Percentiles rank a stretch among this genome's conserved stretches.
Conservation (phyloP, 164 flowering plant species). For the Magnolia changhungtana region DNA sequence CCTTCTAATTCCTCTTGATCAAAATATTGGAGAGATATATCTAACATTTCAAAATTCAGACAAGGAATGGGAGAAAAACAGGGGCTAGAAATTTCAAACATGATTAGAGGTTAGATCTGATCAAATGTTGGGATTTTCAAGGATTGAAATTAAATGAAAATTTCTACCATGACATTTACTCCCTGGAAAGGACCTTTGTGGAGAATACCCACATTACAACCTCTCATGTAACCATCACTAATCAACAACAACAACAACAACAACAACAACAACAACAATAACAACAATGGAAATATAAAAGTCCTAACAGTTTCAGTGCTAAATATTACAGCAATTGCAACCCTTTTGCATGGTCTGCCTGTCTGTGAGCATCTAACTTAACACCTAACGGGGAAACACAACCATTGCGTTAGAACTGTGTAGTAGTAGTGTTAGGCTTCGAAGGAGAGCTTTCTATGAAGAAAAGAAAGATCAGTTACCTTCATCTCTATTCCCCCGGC, state of each 20-base stretch:
- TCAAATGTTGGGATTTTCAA: not conserved
- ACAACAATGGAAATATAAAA: not conserved
- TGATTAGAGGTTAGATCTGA: not conserved
- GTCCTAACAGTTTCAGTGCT: not conserved
- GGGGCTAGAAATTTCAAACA: not conserved
- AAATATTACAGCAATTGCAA: conserved; percentile 2
- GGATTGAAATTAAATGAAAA: not conserved
- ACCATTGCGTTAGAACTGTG: not conserved
- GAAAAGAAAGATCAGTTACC: conserved; percentile 3
- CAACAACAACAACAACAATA: not conserved
- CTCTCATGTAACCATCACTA: not conserved
- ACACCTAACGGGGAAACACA: not conserved
- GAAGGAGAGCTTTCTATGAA: not conserved
- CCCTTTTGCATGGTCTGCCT: conserved; percentile 1
- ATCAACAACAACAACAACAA: not conserved
- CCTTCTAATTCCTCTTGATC: no score
- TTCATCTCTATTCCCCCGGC: conserved; percentile 28
- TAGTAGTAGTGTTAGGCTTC: not conserved
- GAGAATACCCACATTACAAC: conserved; percentile 5
- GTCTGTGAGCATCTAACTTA: not conserved
- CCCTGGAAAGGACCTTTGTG: not conserved
- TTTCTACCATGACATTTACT: not conserved
- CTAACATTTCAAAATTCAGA: not conserved
- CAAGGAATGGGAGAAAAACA: not conserved
- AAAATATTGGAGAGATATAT: no score